A percentile compares a stretch with the other conserved stretches of the same genome.
phyloP scores from a whole-genome alignment of 2,329 filamentous ascomycete species.

The Balansia obtecta region DNA sequence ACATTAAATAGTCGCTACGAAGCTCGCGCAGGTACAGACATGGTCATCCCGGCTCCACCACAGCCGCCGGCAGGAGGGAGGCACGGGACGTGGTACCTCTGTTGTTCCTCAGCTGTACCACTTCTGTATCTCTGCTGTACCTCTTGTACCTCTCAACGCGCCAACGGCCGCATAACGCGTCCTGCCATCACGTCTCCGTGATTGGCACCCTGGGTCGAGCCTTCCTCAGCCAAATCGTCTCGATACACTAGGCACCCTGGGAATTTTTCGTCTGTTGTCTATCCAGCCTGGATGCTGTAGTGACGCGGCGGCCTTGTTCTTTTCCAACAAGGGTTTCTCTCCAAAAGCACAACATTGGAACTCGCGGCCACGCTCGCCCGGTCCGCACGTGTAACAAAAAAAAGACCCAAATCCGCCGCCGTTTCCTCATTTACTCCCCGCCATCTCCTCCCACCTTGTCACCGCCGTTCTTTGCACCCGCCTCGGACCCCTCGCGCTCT shows the following conservation, averaged over 20 bases:
- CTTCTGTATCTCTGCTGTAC: no score
- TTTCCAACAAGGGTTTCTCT: neutral
- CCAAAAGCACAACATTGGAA: neutral
- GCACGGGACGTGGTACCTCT: no score
- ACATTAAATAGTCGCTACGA: no score
- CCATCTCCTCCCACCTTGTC: slow-evolving; percentile 3
- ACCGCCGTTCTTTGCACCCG: slow-evolving; percentile 5
- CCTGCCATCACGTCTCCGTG: slow-evolving; percentile 5
- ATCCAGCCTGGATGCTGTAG: neutral
- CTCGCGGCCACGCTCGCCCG: neutral
- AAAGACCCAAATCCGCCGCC: neutral
- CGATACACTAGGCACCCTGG: no score
- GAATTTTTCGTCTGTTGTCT: neutral
- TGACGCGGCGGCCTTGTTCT: neutral
- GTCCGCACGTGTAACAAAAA: neutral
- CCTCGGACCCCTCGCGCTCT: neutral
- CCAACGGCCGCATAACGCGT: slow-evolving; percentile 16
- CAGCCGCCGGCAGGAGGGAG: no score
- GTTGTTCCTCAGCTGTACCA: no score
- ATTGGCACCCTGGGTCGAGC: neutral
- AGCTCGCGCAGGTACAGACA: no score
- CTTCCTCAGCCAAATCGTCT: neutral
- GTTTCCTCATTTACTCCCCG: slow-evolving; percentile 4
- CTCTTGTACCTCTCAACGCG: slow-evolving; percentile 18
- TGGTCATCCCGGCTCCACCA: no score